Percentiles rank a stretch among this genome's conserved stretches.
Conservation (phyloP, 2,329 filamentous ascomycete genomes). For the Zymoseptoria ardabiliae region DNA sequence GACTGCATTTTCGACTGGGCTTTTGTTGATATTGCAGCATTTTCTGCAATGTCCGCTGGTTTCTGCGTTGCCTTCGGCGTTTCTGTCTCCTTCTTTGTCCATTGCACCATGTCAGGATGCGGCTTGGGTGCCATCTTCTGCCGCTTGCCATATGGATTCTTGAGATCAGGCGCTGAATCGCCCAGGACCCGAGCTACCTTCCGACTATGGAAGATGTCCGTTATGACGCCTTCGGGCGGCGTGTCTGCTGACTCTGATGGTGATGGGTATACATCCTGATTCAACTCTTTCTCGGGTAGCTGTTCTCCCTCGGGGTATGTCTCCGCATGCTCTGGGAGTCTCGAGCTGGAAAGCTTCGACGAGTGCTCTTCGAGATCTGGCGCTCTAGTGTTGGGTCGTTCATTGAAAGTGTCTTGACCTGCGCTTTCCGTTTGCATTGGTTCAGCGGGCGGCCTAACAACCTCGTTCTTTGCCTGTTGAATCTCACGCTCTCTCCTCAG, state of each 20-base stretch:
- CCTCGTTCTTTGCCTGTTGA: constrained; percentile 44
- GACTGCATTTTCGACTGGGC: neutral
- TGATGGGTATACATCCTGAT: constrained; percentile 48
- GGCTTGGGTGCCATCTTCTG: constrained; percentile 26
- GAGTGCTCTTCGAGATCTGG: constrained; percentile 40
- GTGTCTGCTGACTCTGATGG: constrained; percentile 30
- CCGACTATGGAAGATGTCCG: constrained; percentile 55
- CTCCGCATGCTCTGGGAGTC: constrained; percentile 48
- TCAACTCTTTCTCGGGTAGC: constrained; percentile 38
- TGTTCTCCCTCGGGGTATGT: constrained; percentile 38
- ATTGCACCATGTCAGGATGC: constrained; percentile 29
- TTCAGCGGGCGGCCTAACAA: constrained; percentile 41
- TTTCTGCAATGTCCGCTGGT: neutral
- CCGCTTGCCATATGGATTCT: constrained; percentile 28
- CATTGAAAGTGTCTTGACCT: constrained; percentile 51
- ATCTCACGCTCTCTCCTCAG: constrained; percentile 33
- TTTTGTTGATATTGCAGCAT: neutral
- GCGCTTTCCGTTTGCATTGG: constrained; percentile 16
- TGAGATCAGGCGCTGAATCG: constrained; percentile 23
- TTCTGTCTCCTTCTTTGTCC: constrained; percentile 15
- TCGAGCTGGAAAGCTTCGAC: constrained; percentile 42
- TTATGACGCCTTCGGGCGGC: constrained; percentile 52
- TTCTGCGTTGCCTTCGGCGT: constrained; percentile 2
- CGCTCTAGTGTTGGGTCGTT: constrained; percentile 41
- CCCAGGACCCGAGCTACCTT: constrained; percentile 51